Percentiles rank a stretch among this genome's conserved stretches.
phyloP scores from a whole-genome alignment of 805 yeast species.

The Brettanomyces nanus region DNA sequence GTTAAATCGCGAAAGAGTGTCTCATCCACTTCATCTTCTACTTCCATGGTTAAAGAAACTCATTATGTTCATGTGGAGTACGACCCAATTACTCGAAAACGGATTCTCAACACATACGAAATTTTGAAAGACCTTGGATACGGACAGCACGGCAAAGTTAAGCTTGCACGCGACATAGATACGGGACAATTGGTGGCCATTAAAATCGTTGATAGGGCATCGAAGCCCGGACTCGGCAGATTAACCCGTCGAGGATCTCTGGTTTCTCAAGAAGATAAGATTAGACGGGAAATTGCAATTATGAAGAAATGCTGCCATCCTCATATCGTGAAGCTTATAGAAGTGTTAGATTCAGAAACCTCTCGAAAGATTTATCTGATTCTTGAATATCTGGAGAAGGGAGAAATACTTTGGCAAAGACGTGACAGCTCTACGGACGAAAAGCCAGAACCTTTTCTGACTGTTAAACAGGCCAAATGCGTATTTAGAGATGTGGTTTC shows the following conservation, averaged over 20 bases:
- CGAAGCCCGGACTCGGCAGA: constrained; percentile 44
- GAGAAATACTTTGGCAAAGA: constrained; percentile 82
- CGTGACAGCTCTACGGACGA: constrained; percentile 7
- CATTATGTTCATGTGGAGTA: constrained; percentile 71
- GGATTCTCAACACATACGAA: constrained; percentile 83
- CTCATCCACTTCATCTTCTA: background rate
- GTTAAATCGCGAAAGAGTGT: background rate
- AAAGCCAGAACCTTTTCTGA: constrained; percentile 50
- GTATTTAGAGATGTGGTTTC: constrained; percentile 76
- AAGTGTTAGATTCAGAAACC: constrained; percentile 79
- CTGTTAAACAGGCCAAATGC: constrained; percentile 57
- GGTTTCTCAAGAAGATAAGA: constrained; percentile 52
- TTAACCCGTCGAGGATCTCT: constrained; percentile 17
- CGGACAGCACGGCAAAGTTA: constrained; percentile 99
- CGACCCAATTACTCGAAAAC: constrained; percentile 78
- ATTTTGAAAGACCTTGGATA: constrained; percentile 79
- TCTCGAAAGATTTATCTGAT: constrained; percentile 85
- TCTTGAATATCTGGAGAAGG: constrained; percentile 80
- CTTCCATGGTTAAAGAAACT: constrained; percentile 64
- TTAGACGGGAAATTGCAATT: constrained; percentile 83
- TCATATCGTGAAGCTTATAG: constrained; percentile 79
- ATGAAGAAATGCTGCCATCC: constrained; percentile 90
- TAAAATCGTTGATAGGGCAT: constrained; percentile 78
- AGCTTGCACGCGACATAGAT: constrained; percentile 72
- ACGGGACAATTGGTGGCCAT: constrained; percentile 73